phyloP scores from a whole-genome alignment of 352 stramenopile genomes.

The Pythium brachiatum region DNA sequence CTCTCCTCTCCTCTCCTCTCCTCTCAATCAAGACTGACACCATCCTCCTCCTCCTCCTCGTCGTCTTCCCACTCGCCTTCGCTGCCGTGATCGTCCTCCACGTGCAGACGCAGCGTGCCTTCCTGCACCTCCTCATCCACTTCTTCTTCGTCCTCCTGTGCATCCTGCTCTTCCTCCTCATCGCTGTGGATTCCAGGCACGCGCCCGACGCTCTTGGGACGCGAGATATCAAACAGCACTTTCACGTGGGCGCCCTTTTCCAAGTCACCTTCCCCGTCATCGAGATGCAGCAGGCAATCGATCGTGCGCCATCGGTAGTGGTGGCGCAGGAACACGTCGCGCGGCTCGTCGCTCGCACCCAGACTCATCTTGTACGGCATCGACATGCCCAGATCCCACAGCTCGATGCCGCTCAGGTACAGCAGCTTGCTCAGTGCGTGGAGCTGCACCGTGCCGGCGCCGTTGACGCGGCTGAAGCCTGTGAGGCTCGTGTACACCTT shows the following conservation, averaged over 20 bases:
- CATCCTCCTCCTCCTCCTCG: conserved; percentile 12
- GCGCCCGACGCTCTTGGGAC: conserved; percentile 26
- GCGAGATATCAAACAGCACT: conserved; percentile 50
- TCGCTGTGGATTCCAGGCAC: conserved; percentile 27
- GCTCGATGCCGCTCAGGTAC: conserved; percentile 68
- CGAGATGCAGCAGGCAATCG: conserved; percentile 49
- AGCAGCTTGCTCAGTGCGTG: conserved; percentile 75
- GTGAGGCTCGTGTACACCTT: conserved; percentile 91
- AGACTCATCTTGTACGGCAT: conserved; percentile 89
- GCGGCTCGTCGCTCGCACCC: conserved; percentile 63
- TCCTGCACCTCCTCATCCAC: conserved; percentile 18
- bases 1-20: background rate
- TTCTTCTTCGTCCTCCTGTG: conserved; percentile 2
- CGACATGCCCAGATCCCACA: conserved; percentile 89
- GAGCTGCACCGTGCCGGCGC: conserved; percentile 83
- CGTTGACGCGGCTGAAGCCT: conserved; percentile 68
- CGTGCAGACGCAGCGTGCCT: conserved; percentile 16
- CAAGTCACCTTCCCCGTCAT: conserved; percentile 41
- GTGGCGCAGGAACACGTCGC: conserved; percentile 67
- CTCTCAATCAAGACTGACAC: conserved; percentile 8
- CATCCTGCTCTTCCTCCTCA: conserved; percentile 6
- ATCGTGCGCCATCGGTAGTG: conserved; percentile 60
- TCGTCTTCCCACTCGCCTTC: conserved; percentile 11
- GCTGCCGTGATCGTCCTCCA: conserved; percentile 10
- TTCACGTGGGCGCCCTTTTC: conserved; percentile 45